phyloP scores from a whole-genome alignment of 2,329 filamentous ascomycete genomes.

The Aureobasidium sp. region DNA sequence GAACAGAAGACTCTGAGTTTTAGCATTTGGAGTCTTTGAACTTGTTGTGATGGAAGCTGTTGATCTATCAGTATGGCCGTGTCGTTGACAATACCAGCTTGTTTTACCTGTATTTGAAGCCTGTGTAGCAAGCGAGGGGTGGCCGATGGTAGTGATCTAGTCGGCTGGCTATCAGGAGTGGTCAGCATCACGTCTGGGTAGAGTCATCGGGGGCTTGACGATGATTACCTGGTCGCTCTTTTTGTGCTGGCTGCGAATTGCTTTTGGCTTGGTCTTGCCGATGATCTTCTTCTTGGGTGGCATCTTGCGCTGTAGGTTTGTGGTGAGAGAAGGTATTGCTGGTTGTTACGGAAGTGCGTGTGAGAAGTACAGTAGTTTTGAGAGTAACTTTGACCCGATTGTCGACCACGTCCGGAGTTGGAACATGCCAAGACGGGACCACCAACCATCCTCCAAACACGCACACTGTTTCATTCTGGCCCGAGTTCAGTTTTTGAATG shows the following conservation, averaged over 20 bases:
- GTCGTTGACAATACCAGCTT: background rate
- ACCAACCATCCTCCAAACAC: too few relatives aligned
- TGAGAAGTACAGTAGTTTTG: too few relatives aligned
- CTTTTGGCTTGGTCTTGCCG: background rate
- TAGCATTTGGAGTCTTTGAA: background rate
- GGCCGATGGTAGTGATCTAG: accelerated
- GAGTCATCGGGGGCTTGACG: background rate
- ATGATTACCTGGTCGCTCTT: background rate
- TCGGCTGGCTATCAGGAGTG: background rate
- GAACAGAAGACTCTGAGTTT: background rate
- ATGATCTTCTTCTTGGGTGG: background rate
- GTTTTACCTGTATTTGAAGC: background rate
- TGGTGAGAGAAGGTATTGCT: background rate
- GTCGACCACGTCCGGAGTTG: too few relatives aligned
- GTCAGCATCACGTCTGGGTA: background rate
- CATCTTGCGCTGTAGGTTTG: background rate
- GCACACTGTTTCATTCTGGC: too few relatives aligned
- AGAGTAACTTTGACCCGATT: too few relatives aligned
- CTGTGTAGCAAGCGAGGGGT: background rate
- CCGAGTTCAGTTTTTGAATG: too few relatives aligned
- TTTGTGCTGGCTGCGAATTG: background rate
- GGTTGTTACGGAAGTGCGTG: background rate
- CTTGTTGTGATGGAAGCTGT: background rate
- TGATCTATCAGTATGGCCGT: background rate
- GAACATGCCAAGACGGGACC: too few relatives aligned